Evolutionary conservation across 805 yeast genomes (phyloP), one percentile per base, ranked within the genome.

Genomic region (Hanseniaspora meyeri): DNA sequence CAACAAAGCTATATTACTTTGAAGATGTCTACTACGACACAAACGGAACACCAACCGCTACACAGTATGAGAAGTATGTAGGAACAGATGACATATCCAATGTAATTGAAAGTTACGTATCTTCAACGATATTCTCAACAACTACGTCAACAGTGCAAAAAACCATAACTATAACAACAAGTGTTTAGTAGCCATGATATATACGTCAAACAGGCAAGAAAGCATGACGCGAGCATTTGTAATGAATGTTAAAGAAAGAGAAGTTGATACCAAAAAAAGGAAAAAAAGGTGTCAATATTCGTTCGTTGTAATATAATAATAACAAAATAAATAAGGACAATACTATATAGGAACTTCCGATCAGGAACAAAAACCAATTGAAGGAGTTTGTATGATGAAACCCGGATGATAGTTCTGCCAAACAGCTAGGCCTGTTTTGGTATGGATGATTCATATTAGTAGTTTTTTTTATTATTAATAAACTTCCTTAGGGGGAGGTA

Each of bases 1-100:
- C 16, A 17, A 55, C 51, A 34, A 56, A 39, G 20, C 57, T 57
- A 29, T 58, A 24, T 32, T 59, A 39, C 47, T 47, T 48, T 42
- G 60, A 43, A 55, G 59, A 51, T 57, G 59, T 55, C 11, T 54
- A 57, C 31, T 54, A 40, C 39, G 47, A 46, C 32, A 38, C 19
- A 36, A 20, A 57, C 38, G 59, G 58, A 24, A 57, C 38, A 24
- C 54, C 64, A 19, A 31, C 60, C 12, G 20, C 62, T 14, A 57
- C 60, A 2, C 20, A 58, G 10, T 57, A 39, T 29, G 56, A 51
- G 31, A 20, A 57, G 24, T 57, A 51, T 34, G 49, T 51, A 27
- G 59, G 59, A 16, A 37, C 59, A 4, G 47, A 38, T 11, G n/a
- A 43, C 34, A 19, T 49, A 14, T 47, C 19, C 3, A 36, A 43